These are phyloP conservation scores for Colletotrichum euphorbiae DNA, from an alignment of 2,329 filamentous ascomycete species.

Conservation along the genomic window DNA sequence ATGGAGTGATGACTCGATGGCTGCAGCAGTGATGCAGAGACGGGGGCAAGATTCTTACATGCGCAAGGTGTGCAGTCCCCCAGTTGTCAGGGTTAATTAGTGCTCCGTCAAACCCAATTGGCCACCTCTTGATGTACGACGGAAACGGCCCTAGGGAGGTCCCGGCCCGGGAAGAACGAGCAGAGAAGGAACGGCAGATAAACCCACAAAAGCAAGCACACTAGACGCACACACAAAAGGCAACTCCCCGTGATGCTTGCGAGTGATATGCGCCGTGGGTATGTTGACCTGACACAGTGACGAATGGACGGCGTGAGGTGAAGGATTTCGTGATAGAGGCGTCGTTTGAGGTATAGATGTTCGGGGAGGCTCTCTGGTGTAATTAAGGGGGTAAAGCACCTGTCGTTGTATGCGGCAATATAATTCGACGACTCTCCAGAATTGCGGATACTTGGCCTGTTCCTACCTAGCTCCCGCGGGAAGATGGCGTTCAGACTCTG, in stretches of 20 bases:
- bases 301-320: neutral
- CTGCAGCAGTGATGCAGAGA: slow-evolving; percentile 21
- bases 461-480: slow-evolving; percentile 19
- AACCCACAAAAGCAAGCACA: slow-evolving; percentile 1
- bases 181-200: neutral
- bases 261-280: slow-evolving; percentile 5
- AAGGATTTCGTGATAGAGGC: slow-evolving; percentile 15
- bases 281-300: neutral
- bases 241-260: slow-evolving; percentile 4
- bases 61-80: slow-evolving; percentile 4
- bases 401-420: slow-evolving; percentile 23
- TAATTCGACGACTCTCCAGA: slow-evolving; percentile 18
- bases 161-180: neutral
- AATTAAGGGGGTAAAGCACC: slow-evolving; percentile 10
- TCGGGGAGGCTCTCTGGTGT: slow-evolving; percentile 18
- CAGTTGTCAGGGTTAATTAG: neutral
- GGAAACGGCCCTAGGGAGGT: neutral
- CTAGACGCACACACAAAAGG: neutral
- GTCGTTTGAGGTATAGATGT: slow-evolving; percentile 10
- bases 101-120: slow-evolving; percentile 30
- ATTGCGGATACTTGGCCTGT: neutral
- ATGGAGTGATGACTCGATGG: neutral
- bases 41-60: slow-evolving; percentile 23
- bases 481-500: slow-evolving; percentile 4
- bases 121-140: slow-evolving; percentile 11